phyloP scores from a whole-genome alignment of 371 early-diverging fungal genomes.

The Lichtheimia ramosa region DNA sequence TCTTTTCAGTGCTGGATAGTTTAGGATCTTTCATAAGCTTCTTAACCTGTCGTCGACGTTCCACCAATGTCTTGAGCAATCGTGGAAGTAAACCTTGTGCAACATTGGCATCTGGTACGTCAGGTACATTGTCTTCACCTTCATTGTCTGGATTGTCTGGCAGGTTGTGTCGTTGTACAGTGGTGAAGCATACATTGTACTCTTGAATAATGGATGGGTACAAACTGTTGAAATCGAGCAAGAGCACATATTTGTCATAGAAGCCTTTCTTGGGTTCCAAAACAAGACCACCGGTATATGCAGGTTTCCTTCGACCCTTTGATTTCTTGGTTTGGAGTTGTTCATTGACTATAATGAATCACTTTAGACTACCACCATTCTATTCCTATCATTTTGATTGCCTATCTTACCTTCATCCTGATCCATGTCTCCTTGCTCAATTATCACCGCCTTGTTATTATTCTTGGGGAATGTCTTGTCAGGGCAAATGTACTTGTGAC shows the following conservation, averaged over 20 bases:
- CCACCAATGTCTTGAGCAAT: slow-evolving; percentile 88
- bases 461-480: slow-evolving; percentile 63
- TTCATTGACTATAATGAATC: slow-evolving; percentile 25
- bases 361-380: neutral
- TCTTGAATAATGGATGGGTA: slow-evolving; percentile 99
- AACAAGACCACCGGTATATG: slow-evolving; percentile 98
- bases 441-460: slow-evolving; percentile 20
- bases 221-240: slow-evolving; percentile 99
- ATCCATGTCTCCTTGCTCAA: slow-evolving; percentile 50
- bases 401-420: slow-evolving; percentile 40
- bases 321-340: slow-evolving; percentile 39
- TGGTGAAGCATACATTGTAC: slow-evolving; percentile 99
- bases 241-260: slow-evolving; percentile 94
- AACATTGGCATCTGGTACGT: slow-evolving; percentile 68
- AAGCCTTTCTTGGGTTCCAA: slow-evolving; percentile 98
- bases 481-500: slow-evolving; percentile 88
- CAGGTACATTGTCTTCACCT: slow-evolving; percentile 72
- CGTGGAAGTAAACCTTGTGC: slow-evolving; percentile 89
- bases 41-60: slow-evolving; percentile 92
- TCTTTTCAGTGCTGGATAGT: slow-evolving; percentile 55
- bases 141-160: slow-evolving; percentile 15
- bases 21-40: slow-evolving; percentile 80
- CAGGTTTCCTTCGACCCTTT: slow-evolving; percentile 76
- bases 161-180: slow-evolving; percentile 68
- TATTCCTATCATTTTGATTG: neutral